Evolutionary conservation across 345 rosid genomes (phyloP), one percentile per base, ranked within the genome.

Genomic region (Psidium guajava): DNA sequence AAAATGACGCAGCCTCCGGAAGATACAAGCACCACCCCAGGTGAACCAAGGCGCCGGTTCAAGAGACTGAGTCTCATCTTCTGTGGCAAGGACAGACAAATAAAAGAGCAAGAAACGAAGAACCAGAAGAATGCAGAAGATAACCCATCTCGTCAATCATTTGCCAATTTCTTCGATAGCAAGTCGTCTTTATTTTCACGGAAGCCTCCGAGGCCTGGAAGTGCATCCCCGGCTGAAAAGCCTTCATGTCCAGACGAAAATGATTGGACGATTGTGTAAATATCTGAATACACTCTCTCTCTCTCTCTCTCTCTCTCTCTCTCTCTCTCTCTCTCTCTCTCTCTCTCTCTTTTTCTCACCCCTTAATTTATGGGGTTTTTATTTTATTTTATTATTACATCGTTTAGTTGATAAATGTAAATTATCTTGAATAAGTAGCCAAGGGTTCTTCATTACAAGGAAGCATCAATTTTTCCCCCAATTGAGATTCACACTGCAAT

Each of bases 111-210:
- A 42, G 89, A 91, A 12, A n/a, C 83, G 11, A 93, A 88, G 88
- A 92, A 91, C 83, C 90, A 87, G 80, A 94, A 88, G 85, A 88
- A 82, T 80, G 11, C 87, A 1, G 97, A 90, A 18, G 92, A 90
- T 49, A 93, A 57, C 86, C 87, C 91, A 3, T 83, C 84, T 53
- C 91, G 92, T 6, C 98, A 96, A 87, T 92, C 98, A 5, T 95
- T 97, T 59, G 89, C 95, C 58, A 94, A 87, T 85, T 91, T 95
- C 89, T 97, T 97, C 27, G 98, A 97, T 87, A 92, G 94, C 87
- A 96, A 94, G 86, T 94, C 99, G 9, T 94, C 97, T 82, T 74
- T 96, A 86, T 94, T 97, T 86, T 88, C 92, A 4, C 95, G 95
- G 91, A 93, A 87, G 87, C 94, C 97, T 87, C 98, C 98, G 8